Base-by-base conservation (phyloP, 805 yeast genomes). In the Metschnikowia amazonensis region DNA sequence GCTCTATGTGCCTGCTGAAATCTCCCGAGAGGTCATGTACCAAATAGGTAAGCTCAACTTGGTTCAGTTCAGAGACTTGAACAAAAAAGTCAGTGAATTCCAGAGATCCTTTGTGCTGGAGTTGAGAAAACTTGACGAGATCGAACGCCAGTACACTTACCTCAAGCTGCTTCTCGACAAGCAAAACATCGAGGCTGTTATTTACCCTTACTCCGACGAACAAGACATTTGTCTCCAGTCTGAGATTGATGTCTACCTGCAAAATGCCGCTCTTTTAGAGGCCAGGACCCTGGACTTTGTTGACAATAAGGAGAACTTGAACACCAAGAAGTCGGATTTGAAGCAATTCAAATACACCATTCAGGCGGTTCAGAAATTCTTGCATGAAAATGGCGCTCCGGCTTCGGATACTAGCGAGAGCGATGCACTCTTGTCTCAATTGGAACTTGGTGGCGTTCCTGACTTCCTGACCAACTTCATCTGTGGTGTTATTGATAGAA, bases 41-140 rank as follows among this genome's bases (percentile, higher is more conserved):
- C 80, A 87, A 23, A 71, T 94, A 30, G 99, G 99, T 4, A 89
- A 87, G 53, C 72, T 88, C 62, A 95, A 96, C 21, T 70, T 81
- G 49, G 78, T 94, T 23, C 97, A 95, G 60, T 89, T 94, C 64
- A 74, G 96, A 42, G 99, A 94, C 65, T 65, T 72, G 57, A 94
- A 94, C 66, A 69, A 81, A 44, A 80, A 82, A 51, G 86, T 88
- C 36, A 83, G 82, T 56, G 78, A 87, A 27, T 94, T 94, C 69
- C 98, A 92, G 69, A 79, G 99, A 51, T 75, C 92, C 2, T 94
- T 86, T 65, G 97, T 94, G 47, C 81, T 82, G 59, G 98, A 94
- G 59, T 81, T 89, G 50, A 80, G 96, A 58, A 76, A 77, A 47
- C 72, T 87, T 44, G 97, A 92, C 64, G 86, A 89, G 61, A 79